Percentiles rank a stretch among this genome's conserved stretches.
Evolutionary conservation across 2,329 filamentous ascomycete genomes (phyloP).

Genomic region (Fusarium udum): DNA sequence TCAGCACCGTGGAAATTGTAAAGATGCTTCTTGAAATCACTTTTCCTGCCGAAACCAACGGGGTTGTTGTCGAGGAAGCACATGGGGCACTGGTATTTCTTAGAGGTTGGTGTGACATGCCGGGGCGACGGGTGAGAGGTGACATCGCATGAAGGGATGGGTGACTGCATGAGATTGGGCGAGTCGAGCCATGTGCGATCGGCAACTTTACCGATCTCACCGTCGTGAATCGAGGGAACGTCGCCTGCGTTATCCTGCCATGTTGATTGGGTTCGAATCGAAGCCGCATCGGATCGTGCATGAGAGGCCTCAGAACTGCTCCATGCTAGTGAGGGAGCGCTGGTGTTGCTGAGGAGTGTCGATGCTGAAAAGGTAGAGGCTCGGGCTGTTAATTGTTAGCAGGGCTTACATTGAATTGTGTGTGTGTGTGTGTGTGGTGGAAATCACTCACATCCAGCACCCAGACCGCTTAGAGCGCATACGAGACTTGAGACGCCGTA

Average conservation of each 20-base stretch:
- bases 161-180: conserved; percentile 50
- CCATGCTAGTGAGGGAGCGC: conserved; percentile 54
- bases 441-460: conserved; percentile 49
- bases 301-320: conserved; percentile 54
- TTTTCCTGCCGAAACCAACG: conserved; percentile 58
- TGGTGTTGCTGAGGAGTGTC: conserved; percentile 53
- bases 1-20: conserved; percentile 58
- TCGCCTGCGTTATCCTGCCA: conserved; percentile 50
- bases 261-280: conserved; percentile 52
- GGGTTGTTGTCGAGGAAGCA: conserved; percentile 57
- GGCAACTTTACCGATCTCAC: conserved; percentile 47
- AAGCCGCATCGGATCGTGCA: conserved; percentile 52
- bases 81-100: conserved; percentile 58
- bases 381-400: conserved; percentile 47
- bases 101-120: conserved; percentile 50
- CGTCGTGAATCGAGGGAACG: conserved; percentile 48
- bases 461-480: conserved; percentile 50
- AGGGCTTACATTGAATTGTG: neutral
- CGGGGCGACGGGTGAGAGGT: conserved; percentile 51
- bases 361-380: conserved; percentile 53
- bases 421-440: neutral
- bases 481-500: conserved; percentile 52
- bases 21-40: conserved; percentile 60
- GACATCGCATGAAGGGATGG: conserved; percentile 46
- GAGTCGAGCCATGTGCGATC: conserved; percentile 55